Evolutionary conservation across 2,329 filamentous ascomycete genomes (phyloP).

Genomic region (Laburnicola sp.): DNA sequence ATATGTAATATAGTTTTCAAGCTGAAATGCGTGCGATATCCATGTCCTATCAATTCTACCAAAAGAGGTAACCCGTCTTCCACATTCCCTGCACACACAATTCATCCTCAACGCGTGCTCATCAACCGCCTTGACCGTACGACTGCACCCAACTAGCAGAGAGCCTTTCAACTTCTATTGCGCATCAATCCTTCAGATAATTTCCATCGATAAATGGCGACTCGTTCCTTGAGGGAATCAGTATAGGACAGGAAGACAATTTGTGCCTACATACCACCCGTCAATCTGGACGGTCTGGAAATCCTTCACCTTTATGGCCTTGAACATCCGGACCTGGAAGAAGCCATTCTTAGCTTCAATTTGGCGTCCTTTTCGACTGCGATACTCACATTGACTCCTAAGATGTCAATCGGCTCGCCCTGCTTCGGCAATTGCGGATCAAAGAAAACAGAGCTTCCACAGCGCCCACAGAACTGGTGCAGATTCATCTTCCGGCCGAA

Average conservation of each 20-base stretch:
- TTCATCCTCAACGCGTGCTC: too few species aligned
- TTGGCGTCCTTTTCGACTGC: neutral
- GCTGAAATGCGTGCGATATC: too few species aligned
- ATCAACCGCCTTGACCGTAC: neutral
- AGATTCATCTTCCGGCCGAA: constrained; percentile 30
- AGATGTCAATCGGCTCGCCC: constrained; percentile 25
- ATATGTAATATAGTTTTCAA: too few species aligned
- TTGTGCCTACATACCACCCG: constrained; percentile 12
- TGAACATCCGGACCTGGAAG: constrained; percentile 32
- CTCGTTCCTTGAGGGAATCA: constrained; percentile 8
- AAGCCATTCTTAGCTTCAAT: neutral
- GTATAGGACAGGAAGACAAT: neutral
- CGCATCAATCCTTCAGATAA: constrained; percentile 8
- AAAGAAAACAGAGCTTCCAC: constrained; percentile 35
- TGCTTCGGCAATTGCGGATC: constrained; percentile 29
- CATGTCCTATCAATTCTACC: too few species aligned
- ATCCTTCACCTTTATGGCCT: constrained; percentile 29
- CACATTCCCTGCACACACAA: too few species aligned
- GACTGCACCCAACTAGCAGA: neutral
- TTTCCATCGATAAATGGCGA: constrained; percentile 13
- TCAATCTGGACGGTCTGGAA: constrained; percentile 28
- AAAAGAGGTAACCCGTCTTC: too few species aligned
- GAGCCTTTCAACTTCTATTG: neutral
- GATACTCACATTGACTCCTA: constrained; percentile 36
- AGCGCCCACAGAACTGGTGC: constrained; percentile 34